Conservation (phyloP, 768 basidiomycete genomes). For the Piloderma croceum region DNA sequence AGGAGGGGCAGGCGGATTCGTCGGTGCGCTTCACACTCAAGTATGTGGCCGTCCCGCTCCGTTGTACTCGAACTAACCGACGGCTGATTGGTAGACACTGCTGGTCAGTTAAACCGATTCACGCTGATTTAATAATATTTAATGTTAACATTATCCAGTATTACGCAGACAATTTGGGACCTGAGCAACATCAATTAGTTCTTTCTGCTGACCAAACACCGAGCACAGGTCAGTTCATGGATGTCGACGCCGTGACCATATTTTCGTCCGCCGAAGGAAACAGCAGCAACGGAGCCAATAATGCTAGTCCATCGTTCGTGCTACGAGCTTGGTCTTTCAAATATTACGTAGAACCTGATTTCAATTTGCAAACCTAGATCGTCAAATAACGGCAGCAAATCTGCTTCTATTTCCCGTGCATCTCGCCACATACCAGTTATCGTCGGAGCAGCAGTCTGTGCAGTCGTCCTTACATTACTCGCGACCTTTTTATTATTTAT, state of each 20-base stretch:
- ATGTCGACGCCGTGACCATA: constrained; percentile 38
- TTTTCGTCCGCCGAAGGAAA: too few species aligned
- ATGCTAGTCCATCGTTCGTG: neutral
- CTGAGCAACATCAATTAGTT: constrained; percentile 34
- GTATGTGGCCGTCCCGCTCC: constrained; percentile 17
- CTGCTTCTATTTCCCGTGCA: too few species aligned
- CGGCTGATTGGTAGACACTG: constrained; percentile 13
- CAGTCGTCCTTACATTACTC: too few species aligned
- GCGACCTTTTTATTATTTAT: too few species aligned
- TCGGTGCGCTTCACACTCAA: constrained; percentile 27
- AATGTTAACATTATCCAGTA: constrained; percentile 37
- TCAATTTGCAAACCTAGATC: too few species aligned
- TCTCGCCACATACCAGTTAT: too few species aligned
- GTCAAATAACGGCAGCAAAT: too few species aligned
- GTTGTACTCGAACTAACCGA: neutral
- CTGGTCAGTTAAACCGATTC: constrained; percentile 13
- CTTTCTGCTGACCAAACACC: constrained; percentile 28
- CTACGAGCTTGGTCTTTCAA: constrained; percentile 2
- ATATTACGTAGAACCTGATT: too few species aligned
- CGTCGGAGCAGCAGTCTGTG: too few species aligned
- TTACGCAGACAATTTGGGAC: constrained; percentile 34
- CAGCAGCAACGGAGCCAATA: too few species aligned
- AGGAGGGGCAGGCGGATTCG: constrained; percentile 32
- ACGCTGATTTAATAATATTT: too few species aligned
- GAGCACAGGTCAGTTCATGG: constrained; percentile 35